A percentile compares a stretch with the other conserved stretches of the same genome.
These are phyloP conservation scores for Wickerhamiella kazuoi DNA, from an alignment of 805 yeast species.

Conservation along the genomic window DNA sequence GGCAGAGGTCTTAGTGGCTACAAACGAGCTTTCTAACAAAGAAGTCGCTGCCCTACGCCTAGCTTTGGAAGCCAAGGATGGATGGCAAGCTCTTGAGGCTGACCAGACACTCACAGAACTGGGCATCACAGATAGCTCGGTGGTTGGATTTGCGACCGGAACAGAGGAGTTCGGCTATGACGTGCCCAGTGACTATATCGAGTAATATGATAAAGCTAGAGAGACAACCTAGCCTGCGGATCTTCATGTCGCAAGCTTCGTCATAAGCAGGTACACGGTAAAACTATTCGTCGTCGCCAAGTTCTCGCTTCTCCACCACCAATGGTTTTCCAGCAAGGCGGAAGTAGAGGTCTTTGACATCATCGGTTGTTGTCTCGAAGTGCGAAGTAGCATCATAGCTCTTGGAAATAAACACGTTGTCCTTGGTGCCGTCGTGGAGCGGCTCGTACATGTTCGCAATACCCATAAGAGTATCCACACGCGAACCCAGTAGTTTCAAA, in stretches of 20 bases:
- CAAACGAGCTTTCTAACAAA: slow-evolving; percentile 9
- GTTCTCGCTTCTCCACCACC: slow-evolving; percentile 60
- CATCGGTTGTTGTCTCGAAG: slow-evolving; percentile 91
- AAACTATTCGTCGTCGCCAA: slow-evolving; percentile 43
- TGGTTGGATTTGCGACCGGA: slow-evolving; percentile 10
- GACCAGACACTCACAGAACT: slow-evolving; percentile 4
- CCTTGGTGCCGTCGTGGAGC: slow-evolving; percentile 58
- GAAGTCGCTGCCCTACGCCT: slow-evolving; percentile 11
- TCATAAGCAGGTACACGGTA: no score
- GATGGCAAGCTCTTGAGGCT: slow-evolving; percentile 2
- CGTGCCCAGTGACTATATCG: background rate
- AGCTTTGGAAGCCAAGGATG: slow-evolving; percentile 7
- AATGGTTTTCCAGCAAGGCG: slow-evolving; percentile 86
- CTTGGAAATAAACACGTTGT: slow-evolving; percentile 65
- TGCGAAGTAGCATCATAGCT: slow-evolving; percentile 91
- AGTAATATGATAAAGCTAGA: background rate
- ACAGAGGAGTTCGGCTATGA: slow-evolving; percentile 9
- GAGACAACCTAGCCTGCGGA: no score
- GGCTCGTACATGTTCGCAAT: slow-evolving; percentile 86
- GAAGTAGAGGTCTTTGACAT: slow-evolving; percentile 82
- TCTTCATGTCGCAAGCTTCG: no score
- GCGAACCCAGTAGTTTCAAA: slow-evolving; percentile 67
- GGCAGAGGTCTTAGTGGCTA: slow-evolving; percentile 14
- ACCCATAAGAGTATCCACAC: slow-evolving; percentile 78
- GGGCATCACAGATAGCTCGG: slow-evolving; percentile 4